Evolutionary conservation across 2,329 filamentous ascomycete species (phyloP), one percentile per base, ranked within the genome.

Genomic region (Sporothrix protearum): DNA sequence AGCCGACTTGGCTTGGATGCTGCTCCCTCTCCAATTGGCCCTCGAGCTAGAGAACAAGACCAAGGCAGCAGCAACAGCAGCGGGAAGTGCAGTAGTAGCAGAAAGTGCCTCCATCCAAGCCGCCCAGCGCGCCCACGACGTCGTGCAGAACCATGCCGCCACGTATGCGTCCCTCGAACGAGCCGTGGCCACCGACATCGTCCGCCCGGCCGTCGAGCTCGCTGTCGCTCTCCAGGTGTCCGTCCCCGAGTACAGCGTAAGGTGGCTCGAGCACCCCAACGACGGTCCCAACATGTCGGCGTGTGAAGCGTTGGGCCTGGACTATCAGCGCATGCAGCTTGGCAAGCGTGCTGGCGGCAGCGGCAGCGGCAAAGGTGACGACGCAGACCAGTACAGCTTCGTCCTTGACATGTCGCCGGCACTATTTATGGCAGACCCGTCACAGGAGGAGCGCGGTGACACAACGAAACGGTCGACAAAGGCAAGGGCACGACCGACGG

Each of bases 381-480:
- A 66, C 39, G 61, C 14, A 28, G 19, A 39, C 47, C 49, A 53
- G 22, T 59, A 69, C 28, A 45, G 25, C 25, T 69, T 69, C 30
- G 16, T 49, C 2, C 61, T 69, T 49, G 68, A 69, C 68, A 47
- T 69, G n/a, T 47, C 36, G 10, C 68, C 68, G 28, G 68, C 49
- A 1, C 39, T 69, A 14, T 69, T 22, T 39, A 49, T 69, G 67
- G 1, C 12, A 12, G 51, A 57, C 7, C 25, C 9, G 28, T 5
- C 8, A 7, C n/a, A n/a, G n/a, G n/a, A n/a, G n/a, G n/a, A n/a
- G n/a, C n/a, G n/a, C n/a, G n/a, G 6, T 25, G 30, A 53, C 39
- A 19, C 57, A n/a, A n/a, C n/a, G n/a, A n/a, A n/a, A n/a, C n/a
- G n/a, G n/a, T n/a, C n/a, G n/a, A n/a, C n/a, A n/a, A n/a, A n/a